Conservation (phyloP, 164 flowering plant species). For the Vitis rupestris region DNA sequence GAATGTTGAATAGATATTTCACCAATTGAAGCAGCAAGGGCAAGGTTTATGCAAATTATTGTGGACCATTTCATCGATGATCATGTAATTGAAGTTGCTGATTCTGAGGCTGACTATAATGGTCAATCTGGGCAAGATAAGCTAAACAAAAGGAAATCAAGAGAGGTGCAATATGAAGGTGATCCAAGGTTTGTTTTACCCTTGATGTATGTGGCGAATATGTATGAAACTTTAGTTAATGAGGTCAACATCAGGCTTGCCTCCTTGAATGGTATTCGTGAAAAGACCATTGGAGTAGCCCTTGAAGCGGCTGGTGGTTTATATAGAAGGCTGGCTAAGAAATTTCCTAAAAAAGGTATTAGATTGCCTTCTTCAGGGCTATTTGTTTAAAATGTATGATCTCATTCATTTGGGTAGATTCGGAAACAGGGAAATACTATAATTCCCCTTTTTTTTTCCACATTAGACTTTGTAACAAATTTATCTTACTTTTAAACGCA, state of each 20-base stretch:
- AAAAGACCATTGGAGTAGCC: conserved; percentile 93
- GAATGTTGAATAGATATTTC: conserved; percentile 55
- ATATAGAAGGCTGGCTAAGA: conserved; percentile 85
- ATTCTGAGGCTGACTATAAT: conserved; percentile 50
- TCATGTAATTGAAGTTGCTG: conserved; percentile 65
- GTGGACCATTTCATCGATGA: conserved; percentile 76
- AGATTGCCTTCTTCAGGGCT: neutral
- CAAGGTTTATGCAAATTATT: conserved; percentile 79
- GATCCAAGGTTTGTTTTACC: conserved; percentile 91
- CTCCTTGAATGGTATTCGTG: conserved; percentile 77
- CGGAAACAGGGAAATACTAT: neutral
- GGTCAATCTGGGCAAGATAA: conserved; percentile 64
- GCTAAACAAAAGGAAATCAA: conserved; percentile 62
- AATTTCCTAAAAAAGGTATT: conserved; percentile 88
- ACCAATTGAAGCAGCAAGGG: conserved; percentile 92
- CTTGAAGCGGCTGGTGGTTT: conserved; percentile 99
- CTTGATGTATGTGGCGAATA: conserved; percentile 94
- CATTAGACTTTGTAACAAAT: neutral
- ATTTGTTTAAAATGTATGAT: neutral
- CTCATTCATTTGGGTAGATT: neutral
- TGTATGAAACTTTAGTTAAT: conserved; percentile 80
- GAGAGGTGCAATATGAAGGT: conserved; percentile 81
- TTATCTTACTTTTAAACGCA: neutral
- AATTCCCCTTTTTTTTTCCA: neutral
- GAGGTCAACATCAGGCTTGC: conserved; percentile 80